These are phyloP conservation scores for Panicum hallii DNA, from an alignment of 202 grass and related monocot species.

Conservation along the genomic window DNA sequence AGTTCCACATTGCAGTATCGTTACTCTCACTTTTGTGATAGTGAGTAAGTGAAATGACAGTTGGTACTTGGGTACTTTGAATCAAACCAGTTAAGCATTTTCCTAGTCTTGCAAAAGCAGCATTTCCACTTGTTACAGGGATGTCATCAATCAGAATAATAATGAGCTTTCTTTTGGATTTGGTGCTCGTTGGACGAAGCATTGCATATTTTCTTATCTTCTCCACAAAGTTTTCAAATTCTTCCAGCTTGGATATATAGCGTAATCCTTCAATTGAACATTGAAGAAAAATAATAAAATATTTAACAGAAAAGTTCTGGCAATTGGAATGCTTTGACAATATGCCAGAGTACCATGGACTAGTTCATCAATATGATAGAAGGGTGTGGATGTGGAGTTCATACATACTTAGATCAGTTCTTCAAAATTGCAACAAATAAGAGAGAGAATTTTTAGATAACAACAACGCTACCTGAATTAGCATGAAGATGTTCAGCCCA, in stretches of 20 bases:
- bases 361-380: slow-evolving; percentile 7
- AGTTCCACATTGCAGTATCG: slow-evolving; percentile 55
- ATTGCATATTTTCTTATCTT: slow-evolving; percentile 88
- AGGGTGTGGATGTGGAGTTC: slow-evolving; percentile 11
- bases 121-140: slow-evolving; percentile 78
- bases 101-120: slow-evolving; percentile 77
- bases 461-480: slow-evolving; percentile 71
- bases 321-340: slow-evolving; percentile 29
- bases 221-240: slow-evolving; percentile 88
- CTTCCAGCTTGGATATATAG: slow-evolving; percentile 96
- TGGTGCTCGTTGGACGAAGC: slow-evolving; percentile 56
- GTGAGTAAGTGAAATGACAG: slow-evolving; percentile 83
- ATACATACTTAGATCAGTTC: slow-evolving; percentile 14
- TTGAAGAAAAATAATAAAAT: slow-evolving; percentile 38
- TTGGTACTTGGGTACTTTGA: slow-evolving; percentile 75
- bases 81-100: slow-evolving; percentile 78
- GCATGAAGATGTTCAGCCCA: slow-evolving; percentile 88
- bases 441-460: slow-evolving; percentile 18
- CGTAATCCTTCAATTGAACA: slow-evolving; percentile 62
- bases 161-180: slow-evolving; percentile 63
- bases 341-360: slow-evolving; percentile 17
- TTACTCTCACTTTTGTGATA: slow-evolving; percentile 78
- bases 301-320: slow-evolving; percentile 20
- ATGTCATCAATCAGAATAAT: slow-evolving; percentile 92
- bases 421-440: slow-evolving; percentile 22